A percentile compares a stretch with the other conserved stretches of the same genome.
Conservation (phyloP, 495 filamentous ascomycete genomes). For the Talaromyces wortmannii region DNA sequence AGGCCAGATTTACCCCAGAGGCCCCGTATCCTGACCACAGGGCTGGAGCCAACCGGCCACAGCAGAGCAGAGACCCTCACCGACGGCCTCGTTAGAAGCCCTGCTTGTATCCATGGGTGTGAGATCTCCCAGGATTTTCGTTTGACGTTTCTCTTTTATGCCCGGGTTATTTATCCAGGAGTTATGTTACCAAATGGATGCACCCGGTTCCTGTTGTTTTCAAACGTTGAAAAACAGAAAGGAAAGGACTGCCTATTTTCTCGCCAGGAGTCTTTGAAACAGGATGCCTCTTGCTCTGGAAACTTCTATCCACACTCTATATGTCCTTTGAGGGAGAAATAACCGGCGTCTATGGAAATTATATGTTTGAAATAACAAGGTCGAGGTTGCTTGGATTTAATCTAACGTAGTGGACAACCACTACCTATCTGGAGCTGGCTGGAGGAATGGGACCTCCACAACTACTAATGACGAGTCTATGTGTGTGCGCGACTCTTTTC, state of each 20-base stretch:
- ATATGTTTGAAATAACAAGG: neutral
- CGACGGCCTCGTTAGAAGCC: conserved; percentile 26
- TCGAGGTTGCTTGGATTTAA: neutral
- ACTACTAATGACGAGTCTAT: neutral
- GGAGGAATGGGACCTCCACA: neutral
- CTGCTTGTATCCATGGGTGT: too few relatives aligned
- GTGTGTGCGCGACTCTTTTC: neutral
- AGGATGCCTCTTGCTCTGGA: neutral
- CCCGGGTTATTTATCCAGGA: neutral
- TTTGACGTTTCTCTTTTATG: neutral
- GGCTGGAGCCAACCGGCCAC: conserved; percentile 31
- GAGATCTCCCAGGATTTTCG: too few relatives aligned
- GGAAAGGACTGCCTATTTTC: neutral
- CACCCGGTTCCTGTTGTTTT: neutral
- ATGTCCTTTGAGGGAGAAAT: neutral
- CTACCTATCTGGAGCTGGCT: neutral
- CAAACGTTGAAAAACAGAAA: neutral
- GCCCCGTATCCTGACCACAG: conserved; percentile 28
- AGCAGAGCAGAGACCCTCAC: conserved; percentile 31
- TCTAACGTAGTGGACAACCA: neutral
- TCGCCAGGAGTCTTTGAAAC: neutral
- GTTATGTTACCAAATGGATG: neutral
- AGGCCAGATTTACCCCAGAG: conserved; percentile 40
- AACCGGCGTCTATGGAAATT: neutral
- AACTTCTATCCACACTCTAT: neutral